phyloP scores from a whole-genome alignment of 495 filamentous ascomycete species.

The Neurospora sp. region DNA sequence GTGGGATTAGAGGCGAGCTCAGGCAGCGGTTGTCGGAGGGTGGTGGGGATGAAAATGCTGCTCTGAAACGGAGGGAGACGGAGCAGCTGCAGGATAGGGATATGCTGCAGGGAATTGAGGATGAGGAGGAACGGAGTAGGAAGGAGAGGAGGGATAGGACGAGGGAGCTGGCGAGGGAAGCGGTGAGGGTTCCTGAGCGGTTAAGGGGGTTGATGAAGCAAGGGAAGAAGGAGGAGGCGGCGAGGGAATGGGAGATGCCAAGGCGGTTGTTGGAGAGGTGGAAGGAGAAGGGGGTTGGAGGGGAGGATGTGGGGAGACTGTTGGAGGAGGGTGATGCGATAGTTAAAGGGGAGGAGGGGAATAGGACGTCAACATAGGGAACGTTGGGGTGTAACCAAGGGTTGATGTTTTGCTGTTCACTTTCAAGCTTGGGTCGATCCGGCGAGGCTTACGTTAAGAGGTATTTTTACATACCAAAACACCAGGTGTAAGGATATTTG shows the following conservation, averaged over 20 bases:
- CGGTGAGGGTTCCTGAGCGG: conserved; percentile 46
- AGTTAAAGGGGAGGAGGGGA: conserved; percentile 20
- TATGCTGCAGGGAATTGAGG: conserved; percentile 25
- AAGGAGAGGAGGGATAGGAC: conserved; percentile 33
- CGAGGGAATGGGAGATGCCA: conserved; percentile 47
- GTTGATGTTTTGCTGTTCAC: not conserved
- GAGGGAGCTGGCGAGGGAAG: conserved; percentile 42
- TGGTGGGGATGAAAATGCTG: conserved; percentile 1
- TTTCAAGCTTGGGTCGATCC: not conserved
- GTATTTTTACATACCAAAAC: not conserved
- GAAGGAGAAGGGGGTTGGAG: conserved; percentile 41
- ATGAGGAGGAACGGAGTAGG: conserved; percentile 44
- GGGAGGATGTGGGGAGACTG: conserved; percentile 35
- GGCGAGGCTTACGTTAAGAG: not conserved
- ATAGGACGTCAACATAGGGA: not conserved
- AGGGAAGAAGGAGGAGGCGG: conserved; percentile 50
- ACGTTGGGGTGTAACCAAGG: not conserved
- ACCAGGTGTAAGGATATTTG: not conserved
- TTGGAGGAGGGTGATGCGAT: conserved; percentile 44
- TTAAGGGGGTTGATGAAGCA: conserved; percentile 56
- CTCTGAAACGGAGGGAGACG: not conserved
- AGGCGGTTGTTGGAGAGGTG: conserved; percentile 40
- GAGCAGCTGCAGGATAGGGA: conserved; percentile 6
- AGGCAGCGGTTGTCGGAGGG: conserved; percentile 30
- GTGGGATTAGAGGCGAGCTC: conserved; percentile 46